Evolutionary conservation across 495 filamentous ascomycete species (phyloP).

Genomic region (Annulohypoxylon maeteangense): DNA sequence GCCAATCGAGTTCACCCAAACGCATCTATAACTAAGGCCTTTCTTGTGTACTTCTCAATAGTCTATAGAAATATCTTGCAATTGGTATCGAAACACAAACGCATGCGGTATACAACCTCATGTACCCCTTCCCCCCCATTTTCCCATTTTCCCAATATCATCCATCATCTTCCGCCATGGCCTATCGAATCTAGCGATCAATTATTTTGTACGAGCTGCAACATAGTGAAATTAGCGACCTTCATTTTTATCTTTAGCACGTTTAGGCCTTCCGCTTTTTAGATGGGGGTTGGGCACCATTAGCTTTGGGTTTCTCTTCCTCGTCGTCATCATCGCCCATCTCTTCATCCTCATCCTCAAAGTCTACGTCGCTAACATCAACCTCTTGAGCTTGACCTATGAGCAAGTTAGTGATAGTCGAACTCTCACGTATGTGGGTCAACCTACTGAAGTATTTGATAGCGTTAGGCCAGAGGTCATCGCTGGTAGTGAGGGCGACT

Average conservation of each 20-base stretch:
- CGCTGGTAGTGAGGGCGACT: conserved; percentile 78
- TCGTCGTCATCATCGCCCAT: conserved; percentile 40
- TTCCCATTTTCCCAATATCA: conserved; percentile 1
- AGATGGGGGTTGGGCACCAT: conserved; percentile 52
- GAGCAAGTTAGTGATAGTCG: conserved; percentile 17
- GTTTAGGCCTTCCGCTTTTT: conserved; percentile 43
- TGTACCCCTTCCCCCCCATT: background rate
- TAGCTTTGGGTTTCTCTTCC: conserved; percentile 56
- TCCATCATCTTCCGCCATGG: background rate
- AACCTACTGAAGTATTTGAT: conserved; percentile 90
- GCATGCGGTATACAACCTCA: conserved; percentile 11
- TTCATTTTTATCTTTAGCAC: conserved; percentile 19
- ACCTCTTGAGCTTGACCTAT: conserved; percentile 71
- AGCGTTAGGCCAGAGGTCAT: conserved; percentile 88
- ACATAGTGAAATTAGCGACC: conserved; percentile 21
- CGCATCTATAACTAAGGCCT: background rate
- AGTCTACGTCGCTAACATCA: conserved; percentile 68
- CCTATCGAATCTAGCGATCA: background rate
- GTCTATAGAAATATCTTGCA: conserved; percentile 9
- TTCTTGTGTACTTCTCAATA: background rate
- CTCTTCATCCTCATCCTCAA: conserved; percentile 63
- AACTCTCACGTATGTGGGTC: conserved; percentile 2
- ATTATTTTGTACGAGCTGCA: conserved; percentile 16
- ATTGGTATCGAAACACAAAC: conserved; percentile 29
- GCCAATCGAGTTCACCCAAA: background rate